Evolutionary conservation across 345 rosid species (phyloP), one percentile per base, ranked within the genome.

Genomic region (Dipteronia dyeriana): DNA sequence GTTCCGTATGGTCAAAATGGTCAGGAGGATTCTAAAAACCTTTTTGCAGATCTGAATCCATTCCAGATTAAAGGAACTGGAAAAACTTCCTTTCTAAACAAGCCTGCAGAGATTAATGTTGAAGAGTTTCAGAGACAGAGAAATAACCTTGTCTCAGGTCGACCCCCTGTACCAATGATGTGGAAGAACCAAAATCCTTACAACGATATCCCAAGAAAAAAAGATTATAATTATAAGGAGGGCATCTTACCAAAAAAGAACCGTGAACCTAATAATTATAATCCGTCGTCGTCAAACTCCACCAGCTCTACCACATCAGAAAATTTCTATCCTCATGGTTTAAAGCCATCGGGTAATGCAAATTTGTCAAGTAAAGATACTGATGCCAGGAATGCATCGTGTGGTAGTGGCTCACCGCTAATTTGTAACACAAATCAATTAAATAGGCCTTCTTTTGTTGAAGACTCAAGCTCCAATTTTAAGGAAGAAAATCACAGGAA

Each of bases 11-110:
- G 82, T 76, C 96, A 90, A 80, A 92, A 76, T 81, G 82, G 74
- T 75, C 76, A 85, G 63, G 97, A 94, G 70, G 99, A 97, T 79
- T 79, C 90, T 3, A 90, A 75, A 75, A 88, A 84, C 80, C 98
- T 90, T 81, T 97, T 97, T 66, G 94, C 97, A 78, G 99, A 97
- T 84, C 97, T 92, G 77, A 91, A 94, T 82, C 99, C 97, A 25
- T 91, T 97, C 79, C 97, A 91, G 79, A 88, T 87, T 45, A 94
- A 94, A 86, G 97, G 97, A 82, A 82, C 89, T 74, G 92, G 88
- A 56, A 94, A 89, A 84, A 83, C 80, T 72, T 89, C 74, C 72
- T 83, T 80, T 81, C 91, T 81, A 60, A 86, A 85, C 75, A 89
- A 88, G 57, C 80, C 87, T 73, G 79, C 84, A 60, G 97, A 84